These are phyloP conservation scores for Acorus calamus DNA, from an alignment of 106 monocot species.

Conservation along the genomic window DNA sequence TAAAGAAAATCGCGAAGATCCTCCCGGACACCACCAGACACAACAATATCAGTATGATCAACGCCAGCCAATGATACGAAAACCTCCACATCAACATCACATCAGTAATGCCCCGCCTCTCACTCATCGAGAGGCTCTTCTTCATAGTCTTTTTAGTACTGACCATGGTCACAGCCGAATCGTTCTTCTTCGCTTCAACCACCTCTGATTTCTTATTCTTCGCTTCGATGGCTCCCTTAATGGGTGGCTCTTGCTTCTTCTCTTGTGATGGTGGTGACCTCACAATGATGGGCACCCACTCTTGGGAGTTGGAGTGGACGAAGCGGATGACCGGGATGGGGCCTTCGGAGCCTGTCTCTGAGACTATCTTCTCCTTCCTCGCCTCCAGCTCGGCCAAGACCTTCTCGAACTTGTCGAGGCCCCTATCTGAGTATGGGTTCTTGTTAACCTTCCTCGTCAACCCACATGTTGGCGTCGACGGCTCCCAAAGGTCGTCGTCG, in stretches of 20 bases:
- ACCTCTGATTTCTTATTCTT: too few species aligned
- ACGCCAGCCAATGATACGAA: slow-evolving; percentile 21
- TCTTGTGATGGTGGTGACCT: too few species aligned
- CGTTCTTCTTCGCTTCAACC: too few species aligned
- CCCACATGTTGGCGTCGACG: neutral
- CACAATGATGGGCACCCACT: slow-evolving; percentile 16
- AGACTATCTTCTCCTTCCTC: slow-evolving; percentile 10
- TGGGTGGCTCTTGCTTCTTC: too few species aligned
- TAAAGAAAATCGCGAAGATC: slow-evolving; percentile 65
- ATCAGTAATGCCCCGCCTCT: neutral
- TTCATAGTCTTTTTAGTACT: neutral
- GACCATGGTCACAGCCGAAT: too few species aligned
- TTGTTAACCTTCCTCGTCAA: neutral
- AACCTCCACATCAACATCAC: slow-evolving; percentile 17
- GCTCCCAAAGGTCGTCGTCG: neutral
- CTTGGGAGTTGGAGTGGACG: slow-evolving; percentile 6
- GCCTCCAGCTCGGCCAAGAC: slow-evolving; percentile 12
- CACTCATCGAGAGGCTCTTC: neutral
- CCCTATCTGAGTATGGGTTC: slow-evolving; percentile 18
- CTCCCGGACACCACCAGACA: slow-evolving; percentile 53
- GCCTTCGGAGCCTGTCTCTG: neutral
- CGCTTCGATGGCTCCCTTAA: too few species aligned
- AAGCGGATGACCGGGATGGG: neutral
- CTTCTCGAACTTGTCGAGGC: slow-evolving; percentile 12
- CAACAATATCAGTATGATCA: slow-evolving; percentile 37